Evolutionary conservation across 192 early-diverging fungal genomes (phyloP).

Genomic region (Allomyces macrogynus): DNA sequence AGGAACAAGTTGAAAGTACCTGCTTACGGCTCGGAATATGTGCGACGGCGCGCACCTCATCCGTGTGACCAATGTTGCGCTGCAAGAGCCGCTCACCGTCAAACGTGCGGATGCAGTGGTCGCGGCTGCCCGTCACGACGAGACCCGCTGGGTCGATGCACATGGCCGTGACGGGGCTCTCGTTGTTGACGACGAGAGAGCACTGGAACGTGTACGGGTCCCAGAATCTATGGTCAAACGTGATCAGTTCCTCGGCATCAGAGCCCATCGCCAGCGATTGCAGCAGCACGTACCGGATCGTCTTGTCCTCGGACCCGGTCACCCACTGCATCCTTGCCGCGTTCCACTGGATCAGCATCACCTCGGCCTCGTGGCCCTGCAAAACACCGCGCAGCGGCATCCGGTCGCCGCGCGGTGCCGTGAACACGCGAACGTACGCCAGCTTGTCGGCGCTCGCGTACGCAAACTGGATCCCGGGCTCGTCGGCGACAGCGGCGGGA

Average conservation of each 20-base stretch:
- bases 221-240: conserved; percentile 4
- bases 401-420: conserved; percentile 20
- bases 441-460: conserved; percentile 30
- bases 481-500: neutral
- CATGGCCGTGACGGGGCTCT: conserved; percentile 28
- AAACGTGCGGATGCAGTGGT: conserved; percentile 32
- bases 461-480: conserved; percentile 22
- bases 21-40: conserved; percentile 32
- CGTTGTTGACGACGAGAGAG: conserved; percentile 33
- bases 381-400: conserved; percentile 29
- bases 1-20: neutral
- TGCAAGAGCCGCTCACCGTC: conserved; percentile 31
- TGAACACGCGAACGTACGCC: conserved; percentile 29
- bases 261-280: neutral
- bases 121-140: conserved; percentile 29
- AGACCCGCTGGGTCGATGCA: conserved; percentile 31
- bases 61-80: conserved; percentile 32
- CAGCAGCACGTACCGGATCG: conserved; percentile 12
- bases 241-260: too few relatives aligned
- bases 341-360: conserved; percentile 34
- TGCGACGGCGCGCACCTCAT: conserved; percentile 27
- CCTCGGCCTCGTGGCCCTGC: conserved; percentile 38
- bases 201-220: conserved; percentile 16
- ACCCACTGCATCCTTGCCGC: conserved; percentile 21
- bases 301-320: conserved; percentile 39